Conservation (phyloP, 768 basidiomycete genomes). For the Amanita rimosa region DNA sequence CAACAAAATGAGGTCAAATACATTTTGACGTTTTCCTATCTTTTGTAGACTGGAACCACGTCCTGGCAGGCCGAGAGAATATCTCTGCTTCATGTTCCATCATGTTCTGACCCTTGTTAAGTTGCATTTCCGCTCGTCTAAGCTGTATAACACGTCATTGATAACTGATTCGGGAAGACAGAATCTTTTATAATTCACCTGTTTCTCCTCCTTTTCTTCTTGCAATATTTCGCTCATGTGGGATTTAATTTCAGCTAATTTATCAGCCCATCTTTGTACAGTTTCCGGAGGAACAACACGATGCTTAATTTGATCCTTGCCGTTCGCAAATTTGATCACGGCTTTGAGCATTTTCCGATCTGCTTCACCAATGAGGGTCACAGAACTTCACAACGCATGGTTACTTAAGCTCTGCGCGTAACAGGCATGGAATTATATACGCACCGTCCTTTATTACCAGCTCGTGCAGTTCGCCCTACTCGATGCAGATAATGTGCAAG, state of each 20-base stretch:
- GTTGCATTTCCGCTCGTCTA: constrained; percentile 89
- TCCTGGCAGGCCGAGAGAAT: constrained; percentile 83
- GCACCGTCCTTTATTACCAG: constrained; percentile 84
- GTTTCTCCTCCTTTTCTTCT: constrained; percentile 95
- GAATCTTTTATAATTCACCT: constrained; percentile 29
- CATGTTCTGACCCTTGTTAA: constrained; percentile 92
- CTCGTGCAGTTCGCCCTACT: constrained; percentile 94
- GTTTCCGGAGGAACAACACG: constrained; percentile 75
- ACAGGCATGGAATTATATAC: constrained; percentile 14
- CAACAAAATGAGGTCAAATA: constrained; percentile 16
- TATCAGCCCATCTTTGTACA: constrained; percentile 57
- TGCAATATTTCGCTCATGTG: constrained; percentile 73
- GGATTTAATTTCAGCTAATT: constrained; percentile 56
- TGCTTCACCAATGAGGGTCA: constrained; percentile 90
- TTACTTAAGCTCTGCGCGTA: constrained; percentile 1
- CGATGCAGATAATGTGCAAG: constrained; percentile 93
- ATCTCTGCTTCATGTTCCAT: constrained; percentile 91
- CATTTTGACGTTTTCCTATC: constrained; percentile 78
- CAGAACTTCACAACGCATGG: constrained; percentile 42
- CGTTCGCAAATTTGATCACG: constrained; percentile 79
- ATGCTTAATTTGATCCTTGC: constrained; percentile 77
- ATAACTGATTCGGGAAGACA: neutral
- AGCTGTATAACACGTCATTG: constrained; percentile 32
- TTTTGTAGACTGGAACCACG: constrained; percentile 93
- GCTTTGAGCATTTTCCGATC: constrained; percentile 96